Conservation (phyloP, 129 eudicot genomes). For the Solidago caesia region DNA sequence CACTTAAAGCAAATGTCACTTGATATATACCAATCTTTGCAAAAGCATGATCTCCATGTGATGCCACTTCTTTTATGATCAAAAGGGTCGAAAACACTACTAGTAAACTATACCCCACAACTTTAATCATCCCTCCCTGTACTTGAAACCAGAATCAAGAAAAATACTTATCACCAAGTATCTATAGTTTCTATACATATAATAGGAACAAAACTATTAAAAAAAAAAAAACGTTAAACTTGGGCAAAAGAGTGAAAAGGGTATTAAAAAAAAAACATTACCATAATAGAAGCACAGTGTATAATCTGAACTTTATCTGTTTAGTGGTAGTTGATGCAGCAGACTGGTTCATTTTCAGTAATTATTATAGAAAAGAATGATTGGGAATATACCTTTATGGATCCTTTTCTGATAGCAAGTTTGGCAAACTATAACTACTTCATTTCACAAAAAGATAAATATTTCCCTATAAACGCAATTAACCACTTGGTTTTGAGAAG, state of each 20-base stretch:
- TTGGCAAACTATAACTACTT: constrained; percentile 10
- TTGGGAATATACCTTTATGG: constrained; percentile 30
- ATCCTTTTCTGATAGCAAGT: constrained; percentile 15
- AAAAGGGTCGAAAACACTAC: constrained; percentile 42
- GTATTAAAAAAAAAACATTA: not conserved
- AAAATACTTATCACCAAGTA: constrained; percentile 3
- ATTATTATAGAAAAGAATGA: not conserved
- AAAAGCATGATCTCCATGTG: constrained; percentile 72
- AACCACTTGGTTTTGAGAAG: too few species aligned
- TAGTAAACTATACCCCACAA: constrained; percentile 38
- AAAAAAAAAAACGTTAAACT: too few species aligned
- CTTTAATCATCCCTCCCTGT: constrained; percentile 38
- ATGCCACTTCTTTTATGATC: constrained; percentile 41
- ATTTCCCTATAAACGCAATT: too few species aligned
- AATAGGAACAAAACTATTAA: not conserved
- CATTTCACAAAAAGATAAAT: not conserved
- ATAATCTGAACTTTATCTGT: not conserved
- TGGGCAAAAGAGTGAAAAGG: too few species aligned
- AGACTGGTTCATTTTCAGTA: constrained; percentile 16
- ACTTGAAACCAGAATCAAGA: constrained; percentile 13
- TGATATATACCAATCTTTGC: constrained; percentile 66
- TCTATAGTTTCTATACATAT: not conserved
- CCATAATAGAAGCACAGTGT: constrained; percentile 5
- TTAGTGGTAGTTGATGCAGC: constrained; percentile 12
- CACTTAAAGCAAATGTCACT: constrained; percentile 52